Base-by-base conservation (phyloP, 148 eudicot genomes). In the Vaccinium darrowii region DNA sequence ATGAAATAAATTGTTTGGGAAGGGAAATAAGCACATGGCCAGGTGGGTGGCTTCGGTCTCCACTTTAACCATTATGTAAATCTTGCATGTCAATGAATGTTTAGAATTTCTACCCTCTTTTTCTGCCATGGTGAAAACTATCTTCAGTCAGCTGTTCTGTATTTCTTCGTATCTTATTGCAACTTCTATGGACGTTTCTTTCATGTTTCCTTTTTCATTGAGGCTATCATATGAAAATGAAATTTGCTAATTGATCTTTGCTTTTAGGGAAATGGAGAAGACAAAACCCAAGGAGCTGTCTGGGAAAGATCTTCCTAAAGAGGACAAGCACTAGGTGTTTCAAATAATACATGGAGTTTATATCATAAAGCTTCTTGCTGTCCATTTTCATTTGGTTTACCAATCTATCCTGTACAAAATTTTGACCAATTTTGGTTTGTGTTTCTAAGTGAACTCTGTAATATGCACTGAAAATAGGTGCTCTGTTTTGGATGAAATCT, bases 201-300 rank as follows among this genome's bases (percentile, higher is more conserved):
- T 49, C 83, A 25, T 23, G 23, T 43, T 51, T 67, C 23, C n/a
- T 27, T 39, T 13, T 51, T 15, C 51, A 82, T 18, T 43, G 65
- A 30, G 6, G 13, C 27, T 43, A 51, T 52, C 18, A 36, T 72
- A 73, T 54, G n/a, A 9, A 72, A 51, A 0, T 72, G 8, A 30
- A 13, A 69, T 5, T 69, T 13, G 5, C 57, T 47, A 47, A 21
- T 43, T 19, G 53, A 14, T 49, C 47, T 9, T 56, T 14, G 27
- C 21, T 39, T 78, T 27, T 50, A 89, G 92, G 86, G 91, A 85
- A 72, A 84, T 91, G 85, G 89, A 88, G 91, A 90, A 90, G 78
- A 87, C 90, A 52, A 90, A 90, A 73, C 88, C 90, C 12, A 91
- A 91, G 89, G 93, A 91, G 85, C 82, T 89, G 52, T 86, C 92